phyloP scores from a whole-genome alignment of 768 basidiomycete species.

The Trametes coccinea region DNA sequence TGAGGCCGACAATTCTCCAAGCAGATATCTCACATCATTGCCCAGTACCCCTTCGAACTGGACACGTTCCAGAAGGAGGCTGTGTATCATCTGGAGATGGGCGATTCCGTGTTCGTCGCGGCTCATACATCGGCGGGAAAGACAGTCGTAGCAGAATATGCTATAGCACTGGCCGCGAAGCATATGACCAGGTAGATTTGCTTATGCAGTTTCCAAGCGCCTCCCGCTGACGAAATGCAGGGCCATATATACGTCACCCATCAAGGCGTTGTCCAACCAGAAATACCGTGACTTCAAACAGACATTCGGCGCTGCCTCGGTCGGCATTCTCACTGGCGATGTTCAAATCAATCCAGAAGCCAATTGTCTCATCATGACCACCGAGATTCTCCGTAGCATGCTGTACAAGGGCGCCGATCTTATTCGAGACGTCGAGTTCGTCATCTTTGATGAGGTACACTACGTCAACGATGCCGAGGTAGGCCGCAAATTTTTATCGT shows the following conservation, averaged over 20 bases:
- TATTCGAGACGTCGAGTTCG: conserved; percentile 98
- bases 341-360: conserved; percentile 99
- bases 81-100: conserved; percentile 95
- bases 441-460: conserved; percentile 99
- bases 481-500: conserved; percentile 14
- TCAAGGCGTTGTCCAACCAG: conserved; percentile 98
- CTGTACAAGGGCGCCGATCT: conserved; percentile 98
- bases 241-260: conserved; percentile 98
- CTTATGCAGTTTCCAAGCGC: background rate
- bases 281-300: conserved; percentile 99
- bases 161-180: conserved; percentile 93
- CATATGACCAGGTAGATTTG: conserved; percentile 92
- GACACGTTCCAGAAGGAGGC: conserved; percentile 99
- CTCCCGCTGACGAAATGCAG: conserved; percentile 40
- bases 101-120: conserved; percentile 98
- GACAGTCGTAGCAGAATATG: conserved; percentile 98
- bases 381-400: conserved; percentile 97
- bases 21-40: background rate
- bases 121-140: conserved; percentile 99
- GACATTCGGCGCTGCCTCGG: conserved; percentile 86
- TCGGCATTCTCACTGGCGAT: conserved; percentile 97
- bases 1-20: too few species aligned
- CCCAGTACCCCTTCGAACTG: conserved; percentile 95
- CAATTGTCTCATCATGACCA: conserved; percentile 95
- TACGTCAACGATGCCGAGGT: conserved; percentile 99